Evolutionary conservation across 768 basidiomycete species (phyloP).

Genomic region (Kwoniella bestiolae): DNA sequence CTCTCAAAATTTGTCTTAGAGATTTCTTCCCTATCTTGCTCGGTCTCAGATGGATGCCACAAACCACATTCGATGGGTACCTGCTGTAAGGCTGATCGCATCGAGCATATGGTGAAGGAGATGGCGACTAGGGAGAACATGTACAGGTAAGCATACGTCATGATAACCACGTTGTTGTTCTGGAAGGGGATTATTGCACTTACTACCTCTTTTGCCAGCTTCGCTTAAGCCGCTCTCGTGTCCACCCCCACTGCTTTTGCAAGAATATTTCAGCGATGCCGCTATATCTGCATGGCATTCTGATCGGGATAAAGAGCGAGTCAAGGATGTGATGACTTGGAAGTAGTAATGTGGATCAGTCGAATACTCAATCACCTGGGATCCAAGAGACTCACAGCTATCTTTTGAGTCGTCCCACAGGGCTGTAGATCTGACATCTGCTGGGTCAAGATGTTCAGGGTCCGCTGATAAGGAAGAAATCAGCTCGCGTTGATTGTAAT

Average conservation of each 20-base stretch:
- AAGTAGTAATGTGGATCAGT: not conserved
- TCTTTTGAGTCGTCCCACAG: too few relatives aligned
- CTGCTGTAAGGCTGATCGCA: conserved; percentile 44
- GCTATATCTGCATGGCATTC: conserved; percentile 36
- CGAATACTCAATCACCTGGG: not conserved
- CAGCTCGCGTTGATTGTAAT: too few relatives aligned
- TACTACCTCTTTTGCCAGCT: conserved; percentile 26
- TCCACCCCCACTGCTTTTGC: not conserved
- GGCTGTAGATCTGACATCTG: too few relatives aligned
- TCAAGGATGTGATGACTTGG: conserved; percentile 5
- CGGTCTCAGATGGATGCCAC: conserved; percentile 27
- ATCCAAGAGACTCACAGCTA: not conserved
- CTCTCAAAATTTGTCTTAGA: too few relatives aligned
- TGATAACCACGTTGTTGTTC: not conserved
- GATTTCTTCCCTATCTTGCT: too few relatives aligned
- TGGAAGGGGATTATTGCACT: not conserved
- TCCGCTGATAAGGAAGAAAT: too few relatives aligned
- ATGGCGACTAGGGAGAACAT: conserved; percentile 46
- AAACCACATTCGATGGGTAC: conserved; percentile 45
- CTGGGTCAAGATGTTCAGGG: too few relatives aligned
- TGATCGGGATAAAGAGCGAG: conserved; percentile 14
- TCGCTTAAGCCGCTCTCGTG: conserved; percentile 8
- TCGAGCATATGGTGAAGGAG: conserved; percentile 51
- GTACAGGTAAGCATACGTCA: conserved; percentile 11
- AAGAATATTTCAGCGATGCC: conserved; percentile 6